Base-by-base conservation (phyloP, 805 yeast genomes). In the Saturnispora quitensis region DNA sequence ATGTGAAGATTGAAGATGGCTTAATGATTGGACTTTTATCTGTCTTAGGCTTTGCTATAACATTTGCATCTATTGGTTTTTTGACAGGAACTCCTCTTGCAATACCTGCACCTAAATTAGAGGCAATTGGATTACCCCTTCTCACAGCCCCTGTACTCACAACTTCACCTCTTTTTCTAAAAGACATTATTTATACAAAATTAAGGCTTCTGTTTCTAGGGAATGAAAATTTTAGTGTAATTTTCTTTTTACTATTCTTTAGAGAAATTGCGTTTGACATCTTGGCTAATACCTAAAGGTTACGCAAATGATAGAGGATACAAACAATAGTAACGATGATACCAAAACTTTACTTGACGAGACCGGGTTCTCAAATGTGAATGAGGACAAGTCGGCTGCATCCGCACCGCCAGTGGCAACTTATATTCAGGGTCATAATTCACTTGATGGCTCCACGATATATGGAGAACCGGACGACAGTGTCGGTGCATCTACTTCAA, bases 1-100 rank as follows among this genome's bases (percentile, higher is more conserved):
- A 83, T 5, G 89, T 83, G 24, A 82, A 67, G 2, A 44, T 50
- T 2, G 83, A 69, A 0, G 97, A 89, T 0, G 97, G 95, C 55
- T 82, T 75, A 2, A 86, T 71, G 3, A 86, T 89, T 0, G 82
- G 82, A 62, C 81, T 76, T 24, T 48, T 48, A 10, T 48, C 44
- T 24, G 5, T 27, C 12, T 31, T 15, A 13, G 42, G 34, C 17
- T 27, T 40, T 22, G 34, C 13, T 2, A 22, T 8, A 18, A 38
- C 27, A 20, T 5, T 8, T 9, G 22, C 42, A 10, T 7, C 13
- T 8, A 18, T 20, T 4, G 25, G 22, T 4, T 31, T 40, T 28
- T 28, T 20, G 12, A 20, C 17, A 3, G 40, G 42, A 4, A 20
- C 15, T 15, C 24, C 24, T 18, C 42, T 38, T 12, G 42, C 13